Percentiles rank a stretch among this genome's conserved stretches.
phyloP scores from a whole-genome alignment of 768 basidiomycete genomes.

The Boletus speciosus region DNA sequence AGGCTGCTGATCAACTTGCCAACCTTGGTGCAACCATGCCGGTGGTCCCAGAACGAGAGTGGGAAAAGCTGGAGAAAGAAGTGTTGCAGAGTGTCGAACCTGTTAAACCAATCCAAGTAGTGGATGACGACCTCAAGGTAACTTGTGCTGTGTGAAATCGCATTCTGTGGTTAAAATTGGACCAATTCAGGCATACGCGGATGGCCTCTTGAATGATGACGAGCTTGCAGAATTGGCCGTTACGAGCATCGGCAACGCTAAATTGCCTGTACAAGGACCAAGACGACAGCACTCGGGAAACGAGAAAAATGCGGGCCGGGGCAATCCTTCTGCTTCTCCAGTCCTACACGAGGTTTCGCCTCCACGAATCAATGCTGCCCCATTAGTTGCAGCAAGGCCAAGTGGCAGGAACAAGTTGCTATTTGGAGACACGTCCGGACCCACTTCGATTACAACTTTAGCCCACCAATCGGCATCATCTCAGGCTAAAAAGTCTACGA shows the following conservation, averaged over 20 bases:
- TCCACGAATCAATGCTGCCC: neutral
- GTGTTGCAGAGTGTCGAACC: slow-evolving; percentile 12
- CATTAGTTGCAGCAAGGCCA: neutral
- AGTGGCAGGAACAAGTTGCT: neutral
- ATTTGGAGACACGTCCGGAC: neutral
- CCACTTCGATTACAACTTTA: neutral
- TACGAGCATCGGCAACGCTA: neutral
- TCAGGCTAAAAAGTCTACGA: neutral
- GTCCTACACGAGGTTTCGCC: neutral
- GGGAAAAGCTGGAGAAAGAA: slow-evolving; percentile 37
- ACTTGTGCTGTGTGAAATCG: slow-evolving; percentile 1
- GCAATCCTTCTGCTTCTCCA: neutral
- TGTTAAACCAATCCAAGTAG: neutral
- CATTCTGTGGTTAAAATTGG: slow-evolving; percentile 4
- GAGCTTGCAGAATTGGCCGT: slow-evolving; percentile 28
- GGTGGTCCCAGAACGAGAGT: slow-evolving; percentile 51
- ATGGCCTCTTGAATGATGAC: slow-evolving; percentile 35
- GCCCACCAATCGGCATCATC: neutral
- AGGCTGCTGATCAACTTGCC: slow-evolving; percentile 77
- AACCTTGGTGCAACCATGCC: slow-evolving; percentile 50
- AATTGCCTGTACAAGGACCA: neutral
- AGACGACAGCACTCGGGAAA: neutral
- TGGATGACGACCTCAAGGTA: slow-evolving; percentile 20
- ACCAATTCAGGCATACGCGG: slow-evolving; percentile 29
- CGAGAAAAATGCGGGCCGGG: neutral